Percentiles rank a stretch among this genome's conserved stretches.
Evolutionary conservation across 345 rosid genomes (phyloP).

Genomic region (Reutealis trisperma): DNA sequence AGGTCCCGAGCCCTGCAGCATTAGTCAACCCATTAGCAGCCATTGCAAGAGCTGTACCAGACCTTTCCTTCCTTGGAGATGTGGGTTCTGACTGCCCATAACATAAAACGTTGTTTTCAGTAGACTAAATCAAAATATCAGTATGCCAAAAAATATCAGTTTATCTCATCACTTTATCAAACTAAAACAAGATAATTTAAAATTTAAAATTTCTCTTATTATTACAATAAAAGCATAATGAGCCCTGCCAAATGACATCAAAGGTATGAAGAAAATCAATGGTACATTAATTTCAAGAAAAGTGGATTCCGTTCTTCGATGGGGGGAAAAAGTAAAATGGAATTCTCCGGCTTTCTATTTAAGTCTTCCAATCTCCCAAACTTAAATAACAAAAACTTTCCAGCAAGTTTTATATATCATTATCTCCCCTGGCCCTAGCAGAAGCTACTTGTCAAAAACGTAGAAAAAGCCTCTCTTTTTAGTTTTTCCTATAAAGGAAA

Average conservation of each 20-base stretch:
- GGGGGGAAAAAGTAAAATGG: too few species aligned
- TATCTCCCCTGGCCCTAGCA: not conserved
- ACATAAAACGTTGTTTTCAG: not conserved
- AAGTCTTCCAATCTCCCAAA: not conserved
- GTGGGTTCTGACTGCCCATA: slow-evolving; percentile 77
- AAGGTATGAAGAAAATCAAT: not conserved
- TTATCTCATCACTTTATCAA: not conserved
- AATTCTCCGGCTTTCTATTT: not conserved
- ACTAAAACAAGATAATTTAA: not conserved
- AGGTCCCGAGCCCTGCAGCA: slow-evolving; percentile 40
- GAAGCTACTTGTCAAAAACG: too few species aligned
- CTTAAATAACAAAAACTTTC: not conserved
- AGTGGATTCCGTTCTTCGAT: not conserved
- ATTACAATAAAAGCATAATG: not conserved
- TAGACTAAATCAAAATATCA: slow-evolving; percentile 3
- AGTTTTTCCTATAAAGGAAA: not conserved
- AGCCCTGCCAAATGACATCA: not conserved
- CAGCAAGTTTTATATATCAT: not conserved
- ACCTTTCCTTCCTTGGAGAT: slow-evolving; percentile 70
- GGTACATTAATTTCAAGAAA: not conserved
- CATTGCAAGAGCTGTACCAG: slow-evolving; percentile 54
- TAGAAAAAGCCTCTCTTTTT: too few species aligned
- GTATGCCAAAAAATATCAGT: not conserved
- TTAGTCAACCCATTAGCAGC: slow-evolving; percentile 52
- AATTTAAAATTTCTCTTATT: not conserved